Evolutionary conservation across 768 basidiomycete species (phyloP).

Genomic region (Lactifluus subvellereus): DNA sequence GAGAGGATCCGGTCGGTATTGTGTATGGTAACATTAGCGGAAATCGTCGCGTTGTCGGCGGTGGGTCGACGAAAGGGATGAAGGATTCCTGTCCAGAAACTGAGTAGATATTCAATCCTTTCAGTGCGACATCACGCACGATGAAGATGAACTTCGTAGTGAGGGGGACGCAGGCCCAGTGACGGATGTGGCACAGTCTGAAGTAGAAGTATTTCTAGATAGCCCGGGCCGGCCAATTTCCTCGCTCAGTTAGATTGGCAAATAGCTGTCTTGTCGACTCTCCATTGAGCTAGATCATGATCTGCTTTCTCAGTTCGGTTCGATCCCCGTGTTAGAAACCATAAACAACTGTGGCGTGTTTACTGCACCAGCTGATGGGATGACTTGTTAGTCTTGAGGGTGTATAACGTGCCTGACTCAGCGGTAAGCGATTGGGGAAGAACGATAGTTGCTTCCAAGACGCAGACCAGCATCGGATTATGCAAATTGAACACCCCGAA

Average conservation of each 20-base stretch:
- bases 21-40: not conserved
- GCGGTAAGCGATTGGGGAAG: not conserved
- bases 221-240: slow-evolving; percentile 27
- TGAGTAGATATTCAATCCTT: not conserved
- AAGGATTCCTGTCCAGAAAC: not conserved
- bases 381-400: slow-evolving; percentile 12
- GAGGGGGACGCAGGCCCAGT: slow-evolving; percentile 26
- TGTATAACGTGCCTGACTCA: not conserved
- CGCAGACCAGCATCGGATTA: not conserved
- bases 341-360: slow-evolving; percentile 26
- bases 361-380: slow-evolving; percentile 23
- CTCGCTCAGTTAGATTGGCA: slow-evolving; percentile 3
- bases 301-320: slow-evolving; percentile 6
- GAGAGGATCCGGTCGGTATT: not conserved
- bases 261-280: slow-evolving; percentile 12
- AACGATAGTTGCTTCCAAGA: not conserved
- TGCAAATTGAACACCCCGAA: slow-evolving; percentile 10
- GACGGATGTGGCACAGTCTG: slow-evolving; percentile 24
- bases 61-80: not conserved
- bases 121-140: not conserved
- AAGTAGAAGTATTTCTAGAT: slow-evolving; percentile 7
- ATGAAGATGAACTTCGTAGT: slow-evolving; percentile 25
- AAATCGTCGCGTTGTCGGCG: slow-evolving; percentile 1
- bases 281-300: slow-evolving; percentile 23
- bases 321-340: slow-evolving; percentile 26